Evolutionary conservation across 805 yeast species (phyloP).

Genomic region (Saccharomycopsis selenospora): DNA sequence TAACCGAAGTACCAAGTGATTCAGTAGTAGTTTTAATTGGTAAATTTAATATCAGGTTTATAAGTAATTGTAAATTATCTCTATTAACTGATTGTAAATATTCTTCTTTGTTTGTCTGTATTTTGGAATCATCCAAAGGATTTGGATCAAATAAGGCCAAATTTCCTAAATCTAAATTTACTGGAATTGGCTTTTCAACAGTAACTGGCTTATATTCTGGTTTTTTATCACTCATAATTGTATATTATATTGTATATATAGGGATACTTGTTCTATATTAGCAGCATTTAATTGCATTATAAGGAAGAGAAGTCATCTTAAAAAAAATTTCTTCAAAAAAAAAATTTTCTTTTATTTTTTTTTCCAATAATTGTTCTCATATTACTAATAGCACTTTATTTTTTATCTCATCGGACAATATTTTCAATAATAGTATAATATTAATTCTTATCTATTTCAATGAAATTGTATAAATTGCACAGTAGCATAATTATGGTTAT

Average conservation of each 20-base stretch:
- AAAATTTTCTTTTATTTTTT: too few species aligned
- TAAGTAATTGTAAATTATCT: slow-evolving; percentile 86
- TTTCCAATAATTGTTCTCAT: too few species aligned
- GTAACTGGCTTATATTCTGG: slow-evolving; percentile 54
- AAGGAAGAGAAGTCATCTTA: too few species aligned
- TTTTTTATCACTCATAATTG: not conserved
- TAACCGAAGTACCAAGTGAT: slow-evolving; percentile 45
- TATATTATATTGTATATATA: not conserved
- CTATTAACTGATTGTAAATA: slow-evolving; percentile 63
- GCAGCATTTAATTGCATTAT: too few species aligned
- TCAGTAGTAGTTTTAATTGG: slow-evolving; percentile 88
- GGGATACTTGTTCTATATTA: too few species aligned
- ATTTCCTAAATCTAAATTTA: slow-evolving; percentile 82
- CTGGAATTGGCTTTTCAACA: slow-evolving; percentile 89
- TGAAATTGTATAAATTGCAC: too few species aligned
- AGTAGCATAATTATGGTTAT: too few species aligned
- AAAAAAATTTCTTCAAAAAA: too few species aligned
- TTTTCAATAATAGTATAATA: too few species aligned
- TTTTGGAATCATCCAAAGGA: slow-evolving; percentile 60
- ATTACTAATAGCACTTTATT: too few species aligned
- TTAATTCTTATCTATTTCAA: too few species aligned
- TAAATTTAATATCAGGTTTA: slow-evolving; percentile 82
- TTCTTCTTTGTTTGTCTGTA: slow-evolving; percentile 55
- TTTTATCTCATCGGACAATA: too few species aligned
- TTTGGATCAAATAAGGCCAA: slow-evolving; percentile 85